Percentiles rank a stretch among this genome's conserved stretches.
Conservation (phyloP, 202 grass and related monocot species). For the Setaria viridis region DNA sequence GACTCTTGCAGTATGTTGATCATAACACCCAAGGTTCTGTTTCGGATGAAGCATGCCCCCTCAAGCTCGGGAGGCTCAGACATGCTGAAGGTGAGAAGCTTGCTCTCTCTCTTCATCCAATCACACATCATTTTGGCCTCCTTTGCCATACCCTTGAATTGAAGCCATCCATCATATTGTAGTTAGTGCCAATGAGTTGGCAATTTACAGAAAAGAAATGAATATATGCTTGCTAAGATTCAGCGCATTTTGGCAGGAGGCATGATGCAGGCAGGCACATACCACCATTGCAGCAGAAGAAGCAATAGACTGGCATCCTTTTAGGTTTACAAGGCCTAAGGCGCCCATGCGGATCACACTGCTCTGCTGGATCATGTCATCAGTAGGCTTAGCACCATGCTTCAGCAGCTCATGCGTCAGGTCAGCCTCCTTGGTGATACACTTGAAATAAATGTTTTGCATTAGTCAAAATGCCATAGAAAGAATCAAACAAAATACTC, state of each 20-base stretch:
- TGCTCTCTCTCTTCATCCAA: slow-evolving; percentile 25
- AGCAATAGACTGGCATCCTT: background rate
- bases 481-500: background rate
- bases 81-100: background rate
- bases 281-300: background rate
- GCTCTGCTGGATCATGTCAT: background rate
- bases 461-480: background rate
- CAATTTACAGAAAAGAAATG: background rate
- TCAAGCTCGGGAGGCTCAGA: background rate
- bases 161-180: background rate
- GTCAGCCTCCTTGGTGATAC: slow-evolving; percentile 5
- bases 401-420: background rate
- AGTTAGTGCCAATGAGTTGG: background rate
- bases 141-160: background rate
- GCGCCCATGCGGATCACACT: background rate
- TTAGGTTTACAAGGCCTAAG: background rate
- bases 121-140: slow-evolving; percentile 9
- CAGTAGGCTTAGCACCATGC: background rate
- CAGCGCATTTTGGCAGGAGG: background rate
- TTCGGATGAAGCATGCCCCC: background rate
- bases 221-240: background rate
- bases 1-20: slow-evolving; percentile 3
- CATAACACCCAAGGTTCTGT: background rate
- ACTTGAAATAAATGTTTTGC: background rate
- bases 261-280: background rate